phyloP scores from a whole-genome alignment of 331 rosid species.

The Arachis monticola region DNA sequence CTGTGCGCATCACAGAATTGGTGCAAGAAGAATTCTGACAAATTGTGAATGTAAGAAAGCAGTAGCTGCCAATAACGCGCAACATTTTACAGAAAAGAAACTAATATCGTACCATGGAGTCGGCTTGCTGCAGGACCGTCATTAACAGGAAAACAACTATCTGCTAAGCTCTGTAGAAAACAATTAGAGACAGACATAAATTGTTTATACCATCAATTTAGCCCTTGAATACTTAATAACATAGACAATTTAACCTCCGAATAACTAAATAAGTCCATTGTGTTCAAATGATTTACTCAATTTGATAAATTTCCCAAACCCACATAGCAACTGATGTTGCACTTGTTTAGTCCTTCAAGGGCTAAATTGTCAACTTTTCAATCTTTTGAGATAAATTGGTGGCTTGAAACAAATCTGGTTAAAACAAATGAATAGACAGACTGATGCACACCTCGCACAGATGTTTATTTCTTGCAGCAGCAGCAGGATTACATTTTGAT shows the following conservation, averaged over 20 bases:
- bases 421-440: slow-evolving; percentile 16
- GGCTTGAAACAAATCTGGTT: slow-evolving; percentile 2
- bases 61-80: slow-evolving; percentile 10
- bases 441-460: slow-evolving; percentile 73
- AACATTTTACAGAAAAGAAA: slow-evolving; percentile 31
- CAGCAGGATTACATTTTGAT: slow-evolving; percentile 81
- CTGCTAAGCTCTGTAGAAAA: slow-evolving; percentile 64
- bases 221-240: too few relatives aligned
- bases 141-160: slow-evolving; percentile 71
- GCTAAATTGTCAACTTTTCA: too few relatives aligned
- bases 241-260: too few relatives aligned
- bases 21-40: slow-evolving; percentile 72
- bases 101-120: slow-evolving; percentile 65
- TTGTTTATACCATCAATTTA: too few relatives aligned
- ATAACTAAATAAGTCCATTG: too few relatives aligned
- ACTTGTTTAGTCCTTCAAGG: too few relatives aligned
- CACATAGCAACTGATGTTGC: too few relatives aligned
- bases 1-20: slow-evolving; percentile 85
- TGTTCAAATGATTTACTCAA: too few relatives aligned
- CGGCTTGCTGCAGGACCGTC: slow-evolving; percentile 70
- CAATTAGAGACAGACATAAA: slow-evolving; percentile 22
- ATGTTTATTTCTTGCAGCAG: slow-evolving; percentile 71
- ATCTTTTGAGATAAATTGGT: too few relatives aligned
- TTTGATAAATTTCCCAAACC: too few relatives aligned
- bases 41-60: slow-evolving; percentile 32